A percentile compares a stretch with the other conserved stretches of the same genome.
These are phyloP conservation scores for Neocallimastix lanati DNA, from an alignment of 192 early-diverging fungal genomes.

Conservation along the genomic window DNA sequence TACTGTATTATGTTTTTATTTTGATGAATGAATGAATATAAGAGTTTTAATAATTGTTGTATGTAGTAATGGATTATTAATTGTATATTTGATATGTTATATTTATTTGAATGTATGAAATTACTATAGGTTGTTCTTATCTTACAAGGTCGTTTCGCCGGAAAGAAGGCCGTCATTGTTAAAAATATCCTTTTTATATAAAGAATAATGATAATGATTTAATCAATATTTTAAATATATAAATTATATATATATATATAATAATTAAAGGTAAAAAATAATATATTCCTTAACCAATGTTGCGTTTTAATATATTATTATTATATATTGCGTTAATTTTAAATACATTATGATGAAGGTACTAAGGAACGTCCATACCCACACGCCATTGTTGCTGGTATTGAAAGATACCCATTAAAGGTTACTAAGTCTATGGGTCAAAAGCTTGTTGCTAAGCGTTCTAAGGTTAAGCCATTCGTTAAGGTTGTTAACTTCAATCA, in stretches of 20 bases:
- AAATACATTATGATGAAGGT: constrained; percentile 73
- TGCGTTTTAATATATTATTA: no score
- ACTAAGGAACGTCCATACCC: constrained; percentile 91
- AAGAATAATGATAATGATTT: no score
- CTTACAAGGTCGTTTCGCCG: constrained; percentile 94
- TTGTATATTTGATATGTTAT: no score
- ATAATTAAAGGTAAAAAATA: no score
- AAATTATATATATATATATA: no score
- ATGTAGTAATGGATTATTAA: no score
- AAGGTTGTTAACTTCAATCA: constrained; percentile 99
- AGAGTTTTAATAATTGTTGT: no score
- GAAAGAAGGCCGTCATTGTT: constrained; percentile 99
- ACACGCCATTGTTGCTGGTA: constrained; percentile 94
- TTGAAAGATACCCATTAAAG: constrained; percentile 94
- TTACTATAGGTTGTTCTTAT: constrained; percentile 96
- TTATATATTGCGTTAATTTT: constrained; percentile 4
- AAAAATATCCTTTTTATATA: constrained; percentile 33
- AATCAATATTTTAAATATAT: no score
- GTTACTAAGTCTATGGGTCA: constrained; percentile 88
- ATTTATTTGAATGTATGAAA: no score
- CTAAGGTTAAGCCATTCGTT: constrained; percentile 97
- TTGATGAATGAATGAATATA: no score
- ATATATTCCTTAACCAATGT: constrained; percentile 7
- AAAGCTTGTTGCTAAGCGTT: constrained; percentile 90
- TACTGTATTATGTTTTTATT: no score